Evolutionary conservation across 169 alveolate species (phyloP), one percentile per base, ranked within the genome.

Genomic region (Plasmodium ovale): DNA sequence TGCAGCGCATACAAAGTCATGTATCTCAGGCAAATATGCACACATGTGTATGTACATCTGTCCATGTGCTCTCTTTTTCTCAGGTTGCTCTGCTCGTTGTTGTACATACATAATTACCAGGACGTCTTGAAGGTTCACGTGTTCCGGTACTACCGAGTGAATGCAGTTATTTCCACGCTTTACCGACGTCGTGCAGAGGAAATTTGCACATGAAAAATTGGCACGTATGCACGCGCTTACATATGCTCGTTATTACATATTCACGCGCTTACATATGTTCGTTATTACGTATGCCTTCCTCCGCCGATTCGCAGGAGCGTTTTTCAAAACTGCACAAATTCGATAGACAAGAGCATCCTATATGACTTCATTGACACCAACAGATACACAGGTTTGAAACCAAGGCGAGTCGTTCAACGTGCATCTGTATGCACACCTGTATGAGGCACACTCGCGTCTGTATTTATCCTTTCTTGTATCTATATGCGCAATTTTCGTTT

Each of bases 81-180:
- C 39, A 74, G 88, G 74, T 35, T 74, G 27, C 69, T 74, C 9
- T 74, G 77, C 42, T 74, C 88, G 27, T 25, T 74, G 5, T 27
- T 60, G 2, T 59, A 74, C 35, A 74, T 74, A n/a, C 77, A 74
- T 29, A 74, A 74, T 42, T 74, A 74, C 25, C 68, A 74, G 54
- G 88, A 74, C 23, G 88, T 74, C 47, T 29, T 74, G 42, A 74
- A 74, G 54, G 88, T 74, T 12, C 88, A 74, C 53, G 62, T 74
- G 58, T 74, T 74, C 37, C 58, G 88, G 88, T 74, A 59, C 29
- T n/a, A n/a, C n/a, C n/a, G n/a, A n/a, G n/a, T n/a, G n/a, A n/a
- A n/a, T n/a, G n/a, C n/a, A n/a, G n/a, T n/a, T n/a, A n/a, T n/a
- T n/a, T n/a, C n/a, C n/a, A n/a, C n/a, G n/a, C n/a, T n/a, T n/a